Percentiles rank a stretch among this genome's conserved stretches.
Conservation (phyloP, 169 alveolate genomes). For the Cyclospora cayetanensis region DNA sequence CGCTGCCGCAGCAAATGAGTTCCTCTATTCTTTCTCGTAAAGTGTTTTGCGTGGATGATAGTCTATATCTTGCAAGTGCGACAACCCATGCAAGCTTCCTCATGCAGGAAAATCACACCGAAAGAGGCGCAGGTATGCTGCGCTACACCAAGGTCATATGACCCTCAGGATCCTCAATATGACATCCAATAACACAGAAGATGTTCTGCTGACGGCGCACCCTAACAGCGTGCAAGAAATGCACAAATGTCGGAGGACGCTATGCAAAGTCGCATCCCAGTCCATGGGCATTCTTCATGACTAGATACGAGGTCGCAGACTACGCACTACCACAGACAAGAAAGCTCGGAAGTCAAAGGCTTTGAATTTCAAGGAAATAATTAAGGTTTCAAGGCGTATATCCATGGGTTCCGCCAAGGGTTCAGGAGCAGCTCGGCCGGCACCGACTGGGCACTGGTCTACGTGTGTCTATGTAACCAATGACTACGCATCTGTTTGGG, state of each 20-base stretch:
- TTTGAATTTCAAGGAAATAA: background rate
- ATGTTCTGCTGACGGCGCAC: background rate
- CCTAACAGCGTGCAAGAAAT: background rate
- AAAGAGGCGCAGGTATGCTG: too few species aligned
- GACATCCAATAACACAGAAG: background rate
- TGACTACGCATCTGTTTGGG: background rate
- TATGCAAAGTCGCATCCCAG: background rate
- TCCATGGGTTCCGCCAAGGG: constrained; percentile 66
- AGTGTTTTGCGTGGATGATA: too few species aligned
- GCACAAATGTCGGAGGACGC: background rate
- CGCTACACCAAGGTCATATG: too few species aligned
- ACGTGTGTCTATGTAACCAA: background rate
- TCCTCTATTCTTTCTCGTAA: too few species aligned
- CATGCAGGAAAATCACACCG: too few species aligned
- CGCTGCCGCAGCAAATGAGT: too few species aligned
- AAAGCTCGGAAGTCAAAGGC: background rate
- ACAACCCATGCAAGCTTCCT: too few species aligned
- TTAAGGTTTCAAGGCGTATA: constrained; percentile 49
- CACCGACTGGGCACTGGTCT: constrained; percentile 43
- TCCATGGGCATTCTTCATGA: background rate
- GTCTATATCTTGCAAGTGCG: too few species aligned
- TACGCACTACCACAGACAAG: background rate
- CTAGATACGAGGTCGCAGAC: too few species aligned
- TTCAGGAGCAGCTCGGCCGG: constrained; percentile 68
- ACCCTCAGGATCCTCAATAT: too few species aligned